phyloP scores from a whole-genome alignment of 257 asterid genomes.

The Nicotiana obtusifolia region DNA sequence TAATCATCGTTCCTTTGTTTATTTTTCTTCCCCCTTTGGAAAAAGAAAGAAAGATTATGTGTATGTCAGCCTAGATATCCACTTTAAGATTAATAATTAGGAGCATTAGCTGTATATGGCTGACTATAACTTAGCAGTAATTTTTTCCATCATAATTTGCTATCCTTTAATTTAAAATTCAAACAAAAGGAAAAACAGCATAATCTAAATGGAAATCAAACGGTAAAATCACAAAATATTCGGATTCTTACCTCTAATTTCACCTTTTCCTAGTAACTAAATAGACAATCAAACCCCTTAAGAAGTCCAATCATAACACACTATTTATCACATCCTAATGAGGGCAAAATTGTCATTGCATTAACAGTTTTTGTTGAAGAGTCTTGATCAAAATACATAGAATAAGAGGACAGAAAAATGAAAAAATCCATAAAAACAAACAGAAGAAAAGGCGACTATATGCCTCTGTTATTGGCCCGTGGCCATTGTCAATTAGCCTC shows the following conservation, averaged over 20 bases:
- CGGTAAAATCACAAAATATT: conserved; percentile 12
- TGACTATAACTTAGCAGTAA: not conserved
- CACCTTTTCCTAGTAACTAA: not conserved
- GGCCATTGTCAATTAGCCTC: not conserved
- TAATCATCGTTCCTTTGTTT: not conserved
- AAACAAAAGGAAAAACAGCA: conserved; percentile 16
- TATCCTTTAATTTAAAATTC: conserved; percentile 14
- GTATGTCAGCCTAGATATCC: conserved; percentile 1
- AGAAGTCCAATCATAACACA: not conserved
- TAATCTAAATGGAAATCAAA: not conserved
- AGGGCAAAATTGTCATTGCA: conserved; percentile 3
- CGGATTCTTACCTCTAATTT: not conserved
- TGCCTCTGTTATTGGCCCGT: conserved; percentile 9
- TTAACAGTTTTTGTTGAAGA: conserved; percentile 22
- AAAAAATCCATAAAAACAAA: conserved; percentile 11
- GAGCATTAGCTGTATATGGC: not conserved
- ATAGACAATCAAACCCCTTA: not conserved
- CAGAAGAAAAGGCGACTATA: conserved; percentile 30
- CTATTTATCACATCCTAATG: not conserved
- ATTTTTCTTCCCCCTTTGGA: not conserved
- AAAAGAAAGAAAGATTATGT: not conserved
- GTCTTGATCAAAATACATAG: conserved; percentile 22
- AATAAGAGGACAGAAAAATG: not conserved
- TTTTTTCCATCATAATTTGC: not conserved
- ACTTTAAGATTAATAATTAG: not conserved